Evolutionary conservation across 306 rosid species (phyloP).

Genomic region (Dalbergia oliveri): DNA sequence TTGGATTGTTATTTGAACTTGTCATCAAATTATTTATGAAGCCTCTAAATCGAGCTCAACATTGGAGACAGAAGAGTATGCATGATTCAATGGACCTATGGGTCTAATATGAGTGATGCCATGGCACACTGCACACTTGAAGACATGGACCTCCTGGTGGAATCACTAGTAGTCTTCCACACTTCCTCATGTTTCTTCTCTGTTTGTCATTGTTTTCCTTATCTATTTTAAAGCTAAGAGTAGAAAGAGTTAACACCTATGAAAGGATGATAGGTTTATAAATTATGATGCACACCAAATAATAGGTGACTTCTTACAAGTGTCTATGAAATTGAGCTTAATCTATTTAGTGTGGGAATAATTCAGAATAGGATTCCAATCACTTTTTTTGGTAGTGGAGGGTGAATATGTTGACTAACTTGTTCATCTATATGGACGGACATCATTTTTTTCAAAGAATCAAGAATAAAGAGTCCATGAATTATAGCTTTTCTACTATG

Average conservation of each 20-base stretch:
- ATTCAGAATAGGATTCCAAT: slow-evolving; percentile 42
- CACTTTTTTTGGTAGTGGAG: slow-evolving; percentile 42
- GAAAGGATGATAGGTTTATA: background rate
- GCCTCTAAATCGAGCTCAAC: slow-evolving; percentile 47
- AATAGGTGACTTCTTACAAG: background rate
- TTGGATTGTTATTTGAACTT: slow-evolving; percentile 32
- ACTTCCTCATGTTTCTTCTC: slow-evolving; percentile 50
- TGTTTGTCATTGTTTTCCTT: slow-evolving; percentile 26
- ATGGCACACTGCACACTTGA: slow-evolving; percentile 56
- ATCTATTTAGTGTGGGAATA: background rate
- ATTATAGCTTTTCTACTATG: background rate
- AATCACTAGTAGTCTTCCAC: slow-evolving; percentile 52
- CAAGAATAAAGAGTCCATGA: slow-evolving; percentile 11
- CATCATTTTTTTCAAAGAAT: background rate
- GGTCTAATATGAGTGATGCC: slow-evolving; percentile 44
- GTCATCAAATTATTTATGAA: slow-evolving; percentile 40
- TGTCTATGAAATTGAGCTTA: background rate
- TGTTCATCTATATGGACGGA: slow-evolving; percentile 17
- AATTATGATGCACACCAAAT: background rate
- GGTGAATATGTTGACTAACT: slow-evolving; percentile 40
- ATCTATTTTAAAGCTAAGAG: background rate
- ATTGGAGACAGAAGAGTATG: slow-evolving; percentile 41
- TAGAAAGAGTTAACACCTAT: background rate
- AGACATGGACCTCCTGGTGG: slow-evolving; percentile 43
- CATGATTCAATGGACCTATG: slow-evolving; percentile 38